A percentile compares a stretch with the other conserved stretches of the same genome.
Conservation (phyloP, 2,329 filamentous ascomycete genomes). For the Rutstroemia sp. region DNA sequence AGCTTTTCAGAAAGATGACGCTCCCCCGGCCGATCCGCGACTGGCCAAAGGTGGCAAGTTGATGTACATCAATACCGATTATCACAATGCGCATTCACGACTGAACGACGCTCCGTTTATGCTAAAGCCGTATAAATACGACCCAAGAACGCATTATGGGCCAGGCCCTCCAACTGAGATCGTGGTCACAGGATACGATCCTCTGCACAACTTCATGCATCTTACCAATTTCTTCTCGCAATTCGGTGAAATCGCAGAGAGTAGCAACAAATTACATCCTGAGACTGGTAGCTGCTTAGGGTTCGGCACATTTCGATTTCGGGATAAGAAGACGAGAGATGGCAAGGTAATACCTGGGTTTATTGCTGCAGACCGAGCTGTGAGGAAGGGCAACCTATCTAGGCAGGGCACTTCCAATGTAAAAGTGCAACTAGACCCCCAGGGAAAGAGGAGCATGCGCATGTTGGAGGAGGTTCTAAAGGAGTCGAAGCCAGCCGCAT, state of each 20-base stretch:
- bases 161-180: constrained; percentile 86
- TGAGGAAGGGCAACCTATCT: constrained; percentile 68
- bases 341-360: constrained; percentile 55
- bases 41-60: constrained; percentile 60
- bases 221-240: constrained; percentile 68
- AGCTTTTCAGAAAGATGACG: constrained; percentile 67
- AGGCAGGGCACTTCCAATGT: constrained; percentile 72
- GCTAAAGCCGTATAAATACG: constrained; percentile 73
- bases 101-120: constrained; percentile 69
- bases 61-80: constrained; percentile 62
- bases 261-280: constrained; percentile 92
- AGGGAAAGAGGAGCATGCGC: constrained; percentile 73
- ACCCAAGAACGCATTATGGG: constrained; percentile 75
- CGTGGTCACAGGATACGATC: constrained; percentile 94
- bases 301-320: constrained; percentile 85
- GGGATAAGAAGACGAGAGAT: constrained; percentile 51
- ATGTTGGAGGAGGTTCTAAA: constrained; percentile 70
- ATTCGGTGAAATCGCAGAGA: constrained; percentile 81
- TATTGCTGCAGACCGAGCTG: constrained; percentile 74
- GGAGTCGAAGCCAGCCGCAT: constrained; percentile 42
- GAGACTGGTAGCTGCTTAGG: constrained; percentile 90
- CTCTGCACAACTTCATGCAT: constrained; percentile 71
- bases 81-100: constrained; percentile 62
- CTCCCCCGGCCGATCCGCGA: constrained; percentile 74
- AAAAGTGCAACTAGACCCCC: constrained; percentile 80